A percentile compares a stretch with the other conserved stretches of the same genome.
phyloP scores from a whole-genome alignment of 805 yeast genomes.

The Cyberlindnera misumaiensis region DNA sequence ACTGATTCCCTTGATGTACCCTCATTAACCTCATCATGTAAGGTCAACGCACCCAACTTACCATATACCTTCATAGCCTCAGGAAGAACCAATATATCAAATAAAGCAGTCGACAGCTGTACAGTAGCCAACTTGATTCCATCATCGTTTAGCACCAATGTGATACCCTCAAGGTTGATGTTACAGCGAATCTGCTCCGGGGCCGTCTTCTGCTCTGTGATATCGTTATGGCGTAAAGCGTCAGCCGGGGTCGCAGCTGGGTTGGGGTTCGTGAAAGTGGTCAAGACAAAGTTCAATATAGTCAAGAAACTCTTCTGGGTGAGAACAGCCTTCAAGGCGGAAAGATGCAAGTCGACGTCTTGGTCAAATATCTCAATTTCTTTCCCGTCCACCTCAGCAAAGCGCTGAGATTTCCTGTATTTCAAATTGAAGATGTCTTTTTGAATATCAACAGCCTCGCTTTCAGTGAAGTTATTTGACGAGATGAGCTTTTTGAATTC shows the following conservation, averaged over 20 bases:
- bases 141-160: constrained; percentile 74
- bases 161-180: constrained; percentile 65
- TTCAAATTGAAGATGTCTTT: constrained; percentile 52
- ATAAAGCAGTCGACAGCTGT: constrained; percentile 64
- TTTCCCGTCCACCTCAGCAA: constrained; percentile 45
- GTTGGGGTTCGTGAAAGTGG: constrained; percentile 83
- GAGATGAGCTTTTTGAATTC: constrained; percentile 68
- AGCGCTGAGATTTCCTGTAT: constrained; percentile 52
- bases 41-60: constrained; percentile 68
- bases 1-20: constrained; percentile 53
- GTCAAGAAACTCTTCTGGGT: constrained; percentile 76
- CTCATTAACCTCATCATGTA: constrained; percentile 70
- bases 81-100: constrained; percentile 60
- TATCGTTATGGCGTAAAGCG: constrained; percentile 59
- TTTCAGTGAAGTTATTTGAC: constrained; percentile 42
- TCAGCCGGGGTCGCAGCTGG: constrained; percentile 66
- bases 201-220: constrained; percentile 46
- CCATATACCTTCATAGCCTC: constrained; percentile 70
- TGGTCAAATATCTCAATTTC: constrained; percentile 73
- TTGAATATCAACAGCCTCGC: constrained; percentile 29
- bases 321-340: constrained; percentile 69
- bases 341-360: constrained; percentile 60
- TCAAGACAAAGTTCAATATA: constrained; percentile 69
- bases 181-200: constrained; percentile 72
- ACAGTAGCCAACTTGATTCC: constrained; percentile 76